Percentiles rank a stretch among this genome's conserved stretches.
phyloP scores from a whole-genome alignment of 495 filamentous ascomycete genomes.

The Podospora bellae-mahoneyi region DNA sequence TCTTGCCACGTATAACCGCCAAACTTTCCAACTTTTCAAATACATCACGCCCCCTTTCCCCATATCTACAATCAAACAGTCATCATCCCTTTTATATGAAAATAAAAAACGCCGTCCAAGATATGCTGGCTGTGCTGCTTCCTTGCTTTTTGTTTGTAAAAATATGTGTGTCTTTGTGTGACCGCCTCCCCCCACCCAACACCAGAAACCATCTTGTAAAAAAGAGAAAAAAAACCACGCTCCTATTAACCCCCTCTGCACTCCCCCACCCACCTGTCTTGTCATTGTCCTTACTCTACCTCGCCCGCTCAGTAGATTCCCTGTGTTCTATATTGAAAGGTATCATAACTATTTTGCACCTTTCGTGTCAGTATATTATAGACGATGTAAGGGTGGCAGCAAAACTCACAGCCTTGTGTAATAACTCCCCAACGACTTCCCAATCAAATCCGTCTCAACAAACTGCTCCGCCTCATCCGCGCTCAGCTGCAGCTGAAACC shows the following conservation, averaged over 20 bases:
- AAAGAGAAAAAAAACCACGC: neutral
- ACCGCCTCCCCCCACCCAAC: neutral
- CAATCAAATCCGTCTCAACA: conserved; percentile 68
- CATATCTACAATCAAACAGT: neutral
- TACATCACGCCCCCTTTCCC: neutral
- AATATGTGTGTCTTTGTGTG: neutral
- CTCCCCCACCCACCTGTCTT: neutral
- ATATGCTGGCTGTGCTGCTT: neutral
- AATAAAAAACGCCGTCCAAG: neutral
- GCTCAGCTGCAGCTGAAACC: conserved; percentile 71
- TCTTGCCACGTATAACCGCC: neutral
- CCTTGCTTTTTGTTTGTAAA: neutral
- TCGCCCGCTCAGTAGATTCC: conserved; percentile 59
- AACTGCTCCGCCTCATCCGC: conserved; percentile 68
- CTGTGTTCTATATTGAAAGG: conserved; percentile 75
- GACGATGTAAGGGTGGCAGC: neutral
- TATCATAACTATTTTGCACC: conserved; percentile 58
- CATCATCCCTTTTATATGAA: neutral
- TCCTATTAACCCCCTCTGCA: neutral
- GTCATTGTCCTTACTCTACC: neutral
- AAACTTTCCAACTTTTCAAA: neutral
- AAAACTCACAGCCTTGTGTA: conserved; percentile 66
- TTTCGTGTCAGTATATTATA: neutral
- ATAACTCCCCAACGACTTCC: conserved; percentile 69
- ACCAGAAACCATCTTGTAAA: neutral